Evolutionary conservation across 805 yeast genomes (phyloP), one percentile per base, ranked within the genome.

Genomic region (Sporopachydermia lactativora): DNA sequence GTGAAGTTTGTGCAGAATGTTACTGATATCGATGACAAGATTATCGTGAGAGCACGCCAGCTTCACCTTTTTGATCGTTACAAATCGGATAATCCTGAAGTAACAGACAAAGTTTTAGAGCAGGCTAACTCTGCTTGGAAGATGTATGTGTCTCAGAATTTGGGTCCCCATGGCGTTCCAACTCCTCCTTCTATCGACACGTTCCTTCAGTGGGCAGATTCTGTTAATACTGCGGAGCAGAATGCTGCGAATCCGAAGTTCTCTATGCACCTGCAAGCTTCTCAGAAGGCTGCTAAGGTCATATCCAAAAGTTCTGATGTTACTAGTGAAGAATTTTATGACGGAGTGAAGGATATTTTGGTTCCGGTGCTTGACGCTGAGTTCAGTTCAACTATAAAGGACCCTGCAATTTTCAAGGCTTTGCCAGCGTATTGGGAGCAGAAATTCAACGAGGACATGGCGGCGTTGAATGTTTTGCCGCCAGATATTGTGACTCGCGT

Each of bases 11-110:
- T 92, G 37, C 98, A 92, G 64, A 92, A 92, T 56, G 96, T 92
- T 43, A 92, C 98, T n/a, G 98, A 92, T 59, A 86, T 92, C 45
- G 98, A 92, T 59, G 98, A 92, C 60, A 92, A 92, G 61, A 92
- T 92, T 60, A 92, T 92, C 52, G 63, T 92, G 36, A 81, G 96
- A 45, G 97, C 96, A 3, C 78, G 98, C 58, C 96, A 92, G 55
- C 78, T 75, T 51, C 77, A 78, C 58, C 63, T 92, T 24, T 88
- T 81, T 53, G 81, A 79, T 34, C 61, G 77, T 48, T 81, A 72
- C 50, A 48, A 53, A 5, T 41, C 40, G 15, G 51, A 49, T 14
- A 47, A 51, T 6, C 51, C 57, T 37, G 14, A 51, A 47, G 6
- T 55, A 43, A 48, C 62, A 4, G 47, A 47, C 0, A 65, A 59